Percentiles rank a stretch among this genome's conserved stretches.
These are phyloP conservation scores for Yarrowia deformans DNA, from an alignment of 805 yeast species.

Conservation along the genomic window DNA sequence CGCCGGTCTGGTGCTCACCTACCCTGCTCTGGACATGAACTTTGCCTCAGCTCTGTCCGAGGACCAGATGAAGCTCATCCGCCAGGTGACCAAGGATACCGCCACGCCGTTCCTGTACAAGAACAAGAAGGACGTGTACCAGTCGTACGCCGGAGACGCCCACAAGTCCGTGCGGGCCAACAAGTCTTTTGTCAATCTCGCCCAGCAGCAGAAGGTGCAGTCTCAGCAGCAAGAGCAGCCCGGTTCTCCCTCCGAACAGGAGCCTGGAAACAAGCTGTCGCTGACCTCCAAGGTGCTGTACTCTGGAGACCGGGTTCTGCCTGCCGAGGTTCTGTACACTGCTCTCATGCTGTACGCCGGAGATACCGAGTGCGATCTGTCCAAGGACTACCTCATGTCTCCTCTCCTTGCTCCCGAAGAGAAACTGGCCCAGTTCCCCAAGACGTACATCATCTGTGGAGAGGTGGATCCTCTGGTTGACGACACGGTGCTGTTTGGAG, in stretches of 20 bases:
- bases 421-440: conserved; percentile 46
- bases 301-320: conserved; percentile 45
- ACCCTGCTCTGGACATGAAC: conserved; percentile 48
- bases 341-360: conserved; percentile 46
- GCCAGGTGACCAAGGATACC: conserved; percentile 43
- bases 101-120: conserved; percentile 40
- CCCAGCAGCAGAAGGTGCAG: conserved; percentile 22
- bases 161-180: conserved; percentile 2
- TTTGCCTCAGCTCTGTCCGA: conserved; percentile 44
- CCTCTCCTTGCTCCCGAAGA: conserved; percentile 47
- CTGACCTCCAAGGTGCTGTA: conserved; percentile 48
- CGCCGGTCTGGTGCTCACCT: conserved; percentile 45
- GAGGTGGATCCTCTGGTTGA: conserved; percentile 50
- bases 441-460: conserved; percentile 48
- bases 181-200: conserved; percentile 24
- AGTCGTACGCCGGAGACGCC: conserved; percentile 32
- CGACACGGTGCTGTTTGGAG: conserved; percentile 48
- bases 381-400: conserved; percentile 46
- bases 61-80: conserved; percentile 45
- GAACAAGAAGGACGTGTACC: conserved; percentile 43
- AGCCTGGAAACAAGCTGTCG: conserved; percentile 43
- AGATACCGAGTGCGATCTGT: conserved; percentile 43
- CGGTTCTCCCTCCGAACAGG: conserved; percentile 25
- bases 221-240: neutral
- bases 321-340: conserved; percentile 46